Evolutionary conservation across 2,329 filamentous ascomycete genomes (phyloP).

Genomic region (Monosporascus cannonballus): DNA sequence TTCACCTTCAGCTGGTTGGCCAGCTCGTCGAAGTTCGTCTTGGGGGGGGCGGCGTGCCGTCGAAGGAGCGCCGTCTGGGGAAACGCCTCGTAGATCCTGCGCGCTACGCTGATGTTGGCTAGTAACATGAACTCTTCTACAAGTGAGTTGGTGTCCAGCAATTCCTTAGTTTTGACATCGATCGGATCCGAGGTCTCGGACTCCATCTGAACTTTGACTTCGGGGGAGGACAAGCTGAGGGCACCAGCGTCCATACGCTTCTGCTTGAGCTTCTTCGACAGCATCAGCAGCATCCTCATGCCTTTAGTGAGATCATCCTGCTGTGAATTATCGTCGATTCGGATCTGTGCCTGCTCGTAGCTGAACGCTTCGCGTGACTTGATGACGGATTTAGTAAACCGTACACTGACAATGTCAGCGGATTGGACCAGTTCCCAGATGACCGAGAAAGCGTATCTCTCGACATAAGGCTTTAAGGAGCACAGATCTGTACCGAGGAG

Average conservation of each 20-base stretch:
- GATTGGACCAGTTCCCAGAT: conserved; percentile 83
- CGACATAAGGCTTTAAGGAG: conserved; percentile 95
- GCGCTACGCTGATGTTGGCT: conserved; percentile 90
- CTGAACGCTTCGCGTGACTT: conserved; percentile 94
- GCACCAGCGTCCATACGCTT: conserved; percentile 96
- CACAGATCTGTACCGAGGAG: conserved; percentile 93
- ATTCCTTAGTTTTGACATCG: conserved; percentile 91
- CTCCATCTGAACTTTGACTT: conserved; percentile 92
- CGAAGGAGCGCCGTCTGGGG: conserved; percentile 92
- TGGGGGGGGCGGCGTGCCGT: conserved; percentile 85
- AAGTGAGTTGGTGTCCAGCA: conserved; percentile 92
- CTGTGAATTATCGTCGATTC: conserved; percentile 84
- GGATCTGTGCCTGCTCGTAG: conserved; percentile 91
- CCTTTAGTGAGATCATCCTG: conserved; percentile 84
- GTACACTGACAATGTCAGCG: conserved; percentile 76
- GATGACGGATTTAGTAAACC: conserved; percentile 97
- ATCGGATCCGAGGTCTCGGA: conserved; percentile 94
- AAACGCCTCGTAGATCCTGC: conserved; percentile 84
- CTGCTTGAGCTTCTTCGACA: conserved; percentile 89
- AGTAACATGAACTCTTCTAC: conserved; percentile 99
- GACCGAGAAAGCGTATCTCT: conserved; percentile 80
- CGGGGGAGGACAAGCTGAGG: conserved; percentile 91
- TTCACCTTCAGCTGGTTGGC: conserved; percentile 86
- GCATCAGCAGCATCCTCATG: conserved; percentile 78
- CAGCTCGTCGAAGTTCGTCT: conserved; percentile 94